These are phyloP conservation scores for Botryotinia calthae DNA, from an alignment of 2,329 filamentous ascomycete species.

Conservation along the genomic window DNA sequence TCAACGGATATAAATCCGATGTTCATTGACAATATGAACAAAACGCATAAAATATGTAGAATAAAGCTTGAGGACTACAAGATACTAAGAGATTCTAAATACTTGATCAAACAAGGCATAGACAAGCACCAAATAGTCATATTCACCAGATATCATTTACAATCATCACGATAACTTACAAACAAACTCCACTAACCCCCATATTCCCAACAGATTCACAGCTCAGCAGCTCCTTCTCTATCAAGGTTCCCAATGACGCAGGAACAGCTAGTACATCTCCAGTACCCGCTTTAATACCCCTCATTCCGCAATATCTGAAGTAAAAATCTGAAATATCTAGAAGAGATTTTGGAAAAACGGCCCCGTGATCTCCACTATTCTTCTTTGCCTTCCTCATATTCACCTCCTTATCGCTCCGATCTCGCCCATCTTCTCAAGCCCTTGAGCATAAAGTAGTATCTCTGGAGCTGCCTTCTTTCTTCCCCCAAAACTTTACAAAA, in stretches of 20 bases:
- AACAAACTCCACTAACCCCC: neutral
- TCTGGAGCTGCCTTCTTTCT: neutral
- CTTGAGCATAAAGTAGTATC: neutral
- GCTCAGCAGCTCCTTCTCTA: slow-evolving; percentile 7
- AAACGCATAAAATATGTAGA: neutral
- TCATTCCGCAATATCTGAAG: neutral
- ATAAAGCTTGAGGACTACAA: neutral
- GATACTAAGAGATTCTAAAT: neutral
- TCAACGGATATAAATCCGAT: neutral
- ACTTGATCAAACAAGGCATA: neutral
- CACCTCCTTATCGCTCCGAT: neutral
- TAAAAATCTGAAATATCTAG: neutral
- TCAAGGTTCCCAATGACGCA: neutral
- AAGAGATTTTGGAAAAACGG: neutral
- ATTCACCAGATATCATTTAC: neutral
- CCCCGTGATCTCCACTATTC: neutral
- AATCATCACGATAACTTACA: neutral
- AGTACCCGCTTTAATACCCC: slow-evolving; percentile 11
- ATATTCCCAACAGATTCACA: neutral
- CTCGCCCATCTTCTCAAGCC: neutral
- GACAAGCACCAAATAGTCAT: neutral
- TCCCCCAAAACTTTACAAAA: neutral
- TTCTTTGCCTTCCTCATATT: neutral
- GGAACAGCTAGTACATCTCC: neutral
- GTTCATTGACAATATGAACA: neutral